Conservation (phyloP, 1,139 yeast species). For the Petasospora rhodanensis region DNA sequence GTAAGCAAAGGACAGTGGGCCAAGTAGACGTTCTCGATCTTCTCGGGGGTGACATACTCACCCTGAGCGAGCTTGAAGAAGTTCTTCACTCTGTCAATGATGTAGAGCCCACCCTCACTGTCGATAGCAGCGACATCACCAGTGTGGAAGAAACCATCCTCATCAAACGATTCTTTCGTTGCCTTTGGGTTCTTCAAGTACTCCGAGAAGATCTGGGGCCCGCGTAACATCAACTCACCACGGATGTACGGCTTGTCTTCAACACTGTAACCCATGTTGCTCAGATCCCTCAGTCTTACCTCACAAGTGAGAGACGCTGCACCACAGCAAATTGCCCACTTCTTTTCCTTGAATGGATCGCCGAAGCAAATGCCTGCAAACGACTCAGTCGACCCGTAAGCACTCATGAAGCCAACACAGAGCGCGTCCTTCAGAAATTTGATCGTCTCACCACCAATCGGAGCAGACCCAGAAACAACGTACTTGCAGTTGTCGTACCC, state of each 20-base stretch:
- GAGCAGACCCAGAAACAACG: constrained; percentile 57
- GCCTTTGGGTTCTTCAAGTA: constrained; percentile 52
- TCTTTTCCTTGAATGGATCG: constrained; percentile 27
- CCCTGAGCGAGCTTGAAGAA: constrained; percentile 81
- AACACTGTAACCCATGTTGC: constrained; percentile 52
- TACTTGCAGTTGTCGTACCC: constrained; percentile 46
- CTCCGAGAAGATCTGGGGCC: constrained; percentile 52
- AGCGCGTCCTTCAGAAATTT: constrained; percentile 49
- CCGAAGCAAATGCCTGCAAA: constrained; percentile 51
- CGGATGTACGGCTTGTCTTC: constrained; percentile 41
- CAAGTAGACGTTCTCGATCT: constrained; percentile 57
- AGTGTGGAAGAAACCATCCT: constrained; percentile 60
- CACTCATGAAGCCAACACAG: constrained; percentile 43
- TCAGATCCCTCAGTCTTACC: constrained; percentile 49
- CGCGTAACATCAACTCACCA: constrained; percentile 54
- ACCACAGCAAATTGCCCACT: constrained; percentile 45
- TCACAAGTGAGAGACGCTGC: constrained; percentile 42
- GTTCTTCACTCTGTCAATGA: constrained; percentile 68
- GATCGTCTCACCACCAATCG: constrained; percentile 48
- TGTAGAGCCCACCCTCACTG: constrained; percentile 42
- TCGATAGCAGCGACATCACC: constrained; percentile 57
- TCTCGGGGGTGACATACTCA: constrained; percentile 73
- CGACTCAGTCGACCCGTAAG: constrained; percentile 65
- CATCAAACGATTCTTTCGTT: constrained; percentile 43
- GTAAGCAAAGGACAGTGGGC: constrained; percentile 31